Conservation (phyloP, 441 rosid genomes). For the Erodium trifolium region DNA sequence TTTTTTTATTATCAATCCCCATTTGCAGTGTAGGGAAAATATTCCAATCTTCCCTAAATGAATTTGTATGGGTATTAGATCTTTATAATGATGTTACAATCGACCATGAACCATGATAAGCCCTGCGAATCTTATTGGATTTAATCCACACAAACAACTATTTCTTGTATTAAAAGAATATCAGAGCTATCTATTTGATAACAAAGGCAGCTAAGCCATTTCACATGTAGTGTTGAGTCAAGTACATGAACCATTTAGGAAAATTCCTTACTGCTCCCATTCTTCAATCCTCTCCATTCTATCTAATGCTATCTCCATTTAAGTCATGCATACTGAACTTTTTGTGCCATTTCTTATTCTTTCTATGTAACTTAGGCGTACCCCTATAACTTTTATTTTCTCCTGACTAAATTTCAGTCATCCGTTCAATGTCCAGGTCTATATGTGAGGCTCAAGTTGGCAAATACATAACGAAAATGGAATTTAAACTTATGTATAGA, state of each 20-base stretch:
- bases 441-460: conserved; percentile 2
- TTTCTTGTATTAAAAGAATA: not conserved
- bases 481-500: not conserved
- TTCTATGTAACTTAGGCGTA: no score
- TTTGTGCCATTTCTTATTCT: not conserved
- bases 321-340: not conserved
- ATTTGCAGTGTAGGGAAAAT: not conserved
- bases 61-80: not conserved
- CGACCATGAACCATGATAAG: not conserved
- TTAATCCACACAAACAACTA: not conserved
- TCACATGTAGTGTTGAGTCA: not conserved
- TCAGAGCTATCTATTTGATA: not conserved
- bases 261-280: not conserved
- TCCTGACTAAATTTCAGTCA: not conserved
- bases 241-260: not conserved
- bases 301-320: not conserved
- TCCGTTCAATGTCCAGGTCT: not conserved
- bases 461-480: not conserved
- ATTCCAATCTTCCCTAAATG: not conserved
- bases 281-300: not conserved
- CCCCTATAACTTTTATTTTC: not conserved
- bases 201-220: not conserved
- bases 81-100: not conserved
- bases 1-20: not conserved
- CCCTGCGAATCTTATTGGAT: not conserved